Evolutionary conservation across 2,329 filamentous ascomycete species (phyloP).

Genomic region (Byssochlamys sp.): DNA sequence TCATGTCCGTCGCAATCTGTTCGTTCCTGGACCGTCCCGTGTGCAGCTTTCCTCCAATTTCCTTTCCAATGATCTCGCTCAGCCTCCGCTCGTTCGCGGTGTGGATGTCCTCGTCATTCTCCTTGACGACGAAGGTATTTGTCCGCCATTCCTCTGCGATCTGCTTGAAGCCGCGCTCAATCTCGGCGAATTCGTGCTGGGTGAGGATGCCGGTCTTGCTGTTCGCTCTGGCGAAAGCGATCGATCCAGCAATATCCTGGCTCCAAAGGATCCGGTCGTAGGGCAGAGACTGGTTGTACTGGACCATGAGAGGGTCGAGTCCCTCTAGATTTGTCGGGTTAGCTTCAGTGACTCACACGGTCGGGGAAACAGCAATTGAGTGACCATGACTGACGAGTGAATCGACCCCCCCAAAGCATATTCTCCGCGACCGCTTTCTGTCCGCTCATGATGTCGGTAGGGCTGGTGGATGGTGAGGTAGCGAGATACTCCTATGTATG

Average conservation of each 20-base stretch:
- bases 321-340: constrained; percentile 46
- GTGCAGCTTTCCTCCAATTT: constrained; percentile 79
- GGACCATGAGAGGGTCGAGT: constrained; percentile 74
- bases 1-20: constrained; percentile 83
- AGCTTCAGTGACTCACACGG: constrained; percentile 1
- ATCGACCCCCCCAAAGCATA: constrained; percentile 55
- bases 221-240: constrained; percentile 76
- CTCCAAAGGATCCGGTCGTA: constrained; percentile 71
- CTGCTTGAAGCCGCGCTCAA: constrained; percentile 60
- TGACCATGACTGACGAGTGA: constrained; percentile 41
- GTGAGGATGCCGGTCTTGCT: constrained; percentile 64
- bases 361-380: constrained; percentile 4
- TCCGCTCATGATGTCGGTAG: constrained; percentile 23
- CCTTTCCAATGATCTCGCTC: constrained; percentile 77
- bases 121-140: constrained; percentile 26
- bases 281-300: constrained; percentile 73
- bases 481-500: neutral
- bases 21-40: constrained; percentile 82
- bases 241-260: constrained; percentile 69
- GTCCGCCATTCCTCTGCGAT: constrained; percentile 40
- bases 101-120: constrained; percentile 51
- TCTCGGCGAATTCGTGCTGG: constrained; percentile 60
- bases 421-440: constrained; percentile 33
- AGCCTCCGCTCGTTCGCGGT: constrained; percentile 63
- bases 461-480: neutral